Evolutionary conservation across 1,284 basidiomycete genomes (phyloP), one percentile per base, ranked within the genome.

Genomic region (Ganoderma leucocontextum): DNA sequence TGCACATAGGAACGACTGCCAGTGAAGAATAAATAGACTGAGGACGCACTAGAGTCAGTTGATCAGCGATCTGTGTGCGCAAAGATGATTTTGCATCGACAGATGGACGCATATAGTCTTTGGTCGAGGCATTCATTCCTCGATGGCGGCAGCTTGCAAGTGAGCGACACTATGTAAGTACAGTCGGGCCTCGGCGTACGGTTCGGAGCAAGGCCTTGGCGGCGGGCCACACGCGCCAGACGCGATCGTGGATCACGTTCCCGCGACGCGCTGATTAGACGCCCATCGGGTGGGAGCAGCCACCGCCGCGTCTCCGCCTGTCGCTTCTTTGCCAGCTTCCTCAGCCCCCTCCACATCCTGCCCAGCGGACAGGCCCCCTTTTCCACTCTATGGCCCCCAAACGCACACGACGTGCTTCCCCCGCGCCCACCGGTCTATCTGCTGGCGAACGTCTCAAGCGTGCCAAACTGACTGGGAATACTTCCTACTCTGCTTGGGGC

Each of bases 401-500:
- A 77, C 89, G 92, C 60, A 89, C 86, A 71, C 83, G 88, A 72
- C 87, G 85, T 73, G 74, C 78, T 59, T 86, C 86, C 19, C 80
- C 85, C 1, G 70, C 78, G n/a, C 74, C 81, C 2, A 83, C 84
- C 72, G 90, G 88, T 39, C 82, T 90, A 42, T 80, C 82, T 64
- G 82, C 87, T 58, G 90, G 88, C 35, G 86, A 91, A 80, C 82
- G 83, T 39, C 83, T 92, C 71, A 90, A 89, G 74, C 86, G 89
- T 60, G 81, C 82, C 66, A 84, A 84, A 68, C 81, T 89, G 33
- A 78, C 84, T 29, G 80, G 82, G 35, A 81, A 79, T 65, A 79
- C 81, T 47, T 78, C 81, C 36, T 82, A 84, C 69, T 83, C 86
- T 47, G 78, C 88, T 25, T 95, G 94, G 94, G 86, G 85, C 62